phyloP scores from a whole-genome alignment of 1,284 basidiomycete genomes.

The Abortiporus biennis region DNA sequence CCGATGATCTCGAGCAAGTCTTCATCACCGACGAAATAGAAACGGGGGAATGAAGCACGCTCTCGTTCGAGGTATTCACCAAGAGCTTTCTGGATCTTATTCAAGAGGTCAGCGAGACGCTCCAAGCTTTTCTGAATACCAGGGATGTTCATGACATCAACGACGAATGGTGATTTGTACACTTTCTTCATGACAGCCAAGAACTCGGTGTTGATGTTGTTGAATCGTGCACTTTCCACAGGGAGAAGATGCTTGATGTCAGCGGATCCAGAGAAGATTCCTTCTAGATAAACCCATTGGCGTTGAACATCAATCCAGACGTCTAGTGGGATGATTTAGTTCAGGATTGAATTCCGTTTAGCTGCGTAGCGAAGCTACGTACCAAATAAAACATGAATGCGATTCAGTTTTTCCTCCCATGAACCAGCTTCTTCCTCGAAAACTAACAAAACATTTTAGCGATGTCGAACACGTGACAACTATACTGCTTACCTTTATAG shows the following conservation, averaged over 20 bases:
- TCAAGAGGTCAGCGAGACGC: constrained; percentile 90
- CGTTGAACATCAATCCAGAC: constrained; percentile 99
- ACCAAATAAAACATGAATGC: constrained; percentile 95
- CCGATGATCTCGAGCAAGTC: constrained; percentile 98
- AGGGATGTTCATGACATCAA: constrained; percentile 96
- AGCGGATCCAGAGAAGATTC: constrained; percentile 98
- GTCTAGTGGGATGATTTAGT: constrained; percentile 52
- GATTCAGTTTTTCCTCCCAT: constrained; percentile 94
- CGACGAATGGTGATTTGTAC: constrained; percentile 96
- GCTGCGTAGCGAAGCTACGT: constrained; percentile 16
- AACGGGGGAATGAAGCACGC: constrained; percentile 95
- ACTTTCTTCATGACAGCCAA: constrained; percentile 99
- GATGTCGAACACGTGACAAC: constrained; percentile 2
- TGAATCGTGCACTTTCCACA: constrained; percentile 94
- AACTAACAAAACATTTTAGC: constrained; percentile 37
- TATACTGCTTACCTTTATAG: constrained; percentile 69
- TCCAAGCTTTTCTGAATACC: constrained; percentile 97
- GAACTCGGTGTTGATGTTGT: constrained; percentile 99
- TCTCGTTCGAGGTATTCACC: constrained; percentile 99
- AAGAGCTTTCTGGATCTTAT: constrained; percentile 98
- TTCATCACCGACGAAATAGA: constrained; percentile 99
- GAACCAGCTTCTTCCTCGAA: constrained; percentile 92
- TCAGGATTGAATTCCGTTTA: neutral
- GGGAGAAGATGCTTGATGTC: constrained; percentile 99
- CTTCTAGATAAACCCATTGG: constrained; percentile 99